A percentile compares a stretch with the other conserved stretches of the same genome.
Conservation (phyloP, 192 early-diverging fungal genomes). For the Powellomyces hirtus region DNA sequence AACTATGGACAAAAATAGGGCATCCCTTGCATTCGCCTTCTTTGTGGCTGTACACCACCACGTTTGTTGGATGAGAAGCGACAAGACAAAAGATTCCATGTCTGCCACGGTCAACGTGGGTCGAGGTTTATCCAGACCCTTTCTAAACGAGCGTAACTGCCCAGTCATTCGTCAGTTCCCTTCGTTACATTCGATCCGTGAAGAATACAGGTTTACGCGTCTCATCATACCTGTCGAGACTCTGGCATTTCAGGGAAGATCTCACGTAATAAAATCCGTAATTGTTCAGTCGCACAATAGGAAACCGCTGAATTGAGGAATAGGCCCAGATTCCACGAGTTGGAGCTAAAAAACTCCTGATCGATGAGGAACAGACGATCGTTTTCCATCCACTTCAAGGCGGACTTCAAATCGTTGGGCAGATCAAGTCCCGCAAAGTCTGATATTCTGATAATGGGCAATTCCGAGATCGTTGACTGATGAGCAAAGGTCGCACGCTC, state of each 20-base stretch:
- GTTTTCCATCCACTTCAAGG: not conserved
- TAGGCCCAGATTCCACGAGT: not conserved
- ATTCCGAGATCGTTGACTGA: not conserved
- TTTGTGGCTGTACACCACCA: not conserved
- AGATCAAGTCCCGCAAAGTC: not conserved
- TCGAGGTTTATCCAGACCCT: not conserved
- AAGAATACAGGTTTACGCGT: no score
- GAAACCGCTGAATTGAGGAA: not conserved
- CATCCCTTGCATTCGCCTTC: not conserved
- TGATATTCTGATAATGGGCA: not conserved
- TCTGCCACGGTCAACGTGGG: not conserved
- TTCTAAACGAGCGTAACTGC: not conserved
- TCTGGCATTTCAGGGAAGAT: not conserved
- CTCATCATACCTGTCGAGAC: not conserved
- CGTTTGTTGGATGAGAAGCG: not conserved
- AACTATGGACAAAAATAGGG: not conserved
- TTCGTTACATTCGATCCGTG: no score
- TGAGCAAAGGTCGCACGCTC: no score
- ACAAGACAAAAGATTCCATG: slow-evolving; percentile 5
- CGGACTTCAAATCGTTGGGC: not conserved
- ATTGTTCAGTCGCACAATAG: not conserved
- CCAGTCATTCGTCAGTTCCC: no score
- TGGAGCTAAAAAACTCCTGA: not conserved
- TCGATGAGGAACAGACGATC: not conserved
- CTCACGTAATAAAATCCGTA: not conserved